Base-by-base conservation (phyloP, 805 yeast genomes). In the Brettanomyces bruxellensis region DNA sequence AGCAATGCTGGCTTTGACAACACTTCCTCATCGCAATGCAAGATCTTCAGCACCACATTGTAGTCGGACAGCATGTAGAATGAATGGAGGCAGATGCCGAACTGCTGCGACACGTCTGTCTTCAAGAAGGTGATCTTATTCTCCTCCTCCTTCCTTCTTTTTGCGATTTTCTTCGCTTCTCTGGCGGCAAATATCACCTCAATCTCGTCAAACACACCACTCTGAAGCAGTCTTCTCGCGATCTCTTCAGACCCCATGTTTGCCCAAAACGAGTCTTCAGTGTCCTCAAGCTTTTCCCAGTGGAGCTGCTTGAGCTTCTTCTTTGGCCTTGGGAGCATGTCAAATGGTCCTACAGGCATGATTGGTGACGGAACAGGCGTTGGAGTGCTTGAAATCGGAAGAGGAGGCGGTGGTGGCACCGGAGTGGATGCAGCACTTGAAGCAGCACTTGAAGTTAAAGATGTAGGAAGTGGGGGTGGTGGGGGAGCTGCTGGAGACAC, bases 241-340 rank as follows among this genome's bases (percentile, higher is more conserved):
- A 79, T 66, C 22, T 70, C 71, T 3, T 72, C 75, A 23, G 83
- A 79, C 37, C 81, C 78, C 32, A 79, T 72, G 25, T 76, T 74
- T 18, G 79, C 75, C 98, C 99, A 91, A 49, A 93, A 84, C 0
- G 98, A 90, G 40, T 82, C 78, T 45, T 82, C 85, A 22, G 93
- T 83, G 49, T 81, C 75, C 34, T 91, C 96, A 36, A 95, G 72
- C 58, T 86, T 87, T 55, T 91, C 96, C 98, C 98, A 95, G 62
- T 93, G 99, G 70, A 93, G 75, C 61, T 91, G 99, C 61, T 95
- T 93, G 52, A 93, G 74, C 60, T 84, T 86, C 49, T 78, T 73
- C 57, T 78, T 80, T 3, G 95, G 90, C 51, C 87, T 70, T 25
- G 85, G 86, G 49, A 73, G 73, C 43, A 66, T 66, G 38, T 76